phyloP scores from a whole-genome alignment of 202 grass and related monocot genomes.

The Bolboschoenoplectus hybrid region DNA sequence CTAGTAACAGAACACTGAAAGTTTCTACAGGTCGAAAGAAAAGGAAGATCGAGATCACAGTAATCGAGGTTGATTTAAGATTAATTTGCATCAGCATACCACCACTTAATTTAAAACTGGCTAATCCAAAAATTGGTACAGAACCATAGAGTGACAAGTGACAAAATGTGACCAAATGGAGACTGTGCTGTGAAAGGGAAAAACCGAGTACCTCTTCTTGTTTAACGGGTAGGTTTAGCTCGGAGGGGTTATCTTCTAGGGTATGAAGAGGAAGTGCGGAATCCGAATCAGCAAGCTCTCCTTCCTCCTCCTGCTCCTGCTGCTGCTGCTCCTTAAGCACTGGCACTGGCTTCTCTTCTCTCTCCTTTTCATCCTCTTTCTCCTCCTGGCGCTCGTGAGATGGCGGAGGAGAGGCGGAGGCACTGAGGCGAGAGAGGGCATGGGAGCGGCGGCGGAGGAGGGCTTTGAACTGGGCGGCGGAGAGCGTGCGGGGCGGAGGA shows the following conservation, averaged over 20 bases:
- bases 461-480: slow-evolving; percentile 55
- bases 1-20: background rate
- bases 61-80: background rate
- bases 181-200: background rate
- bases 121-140: background rate
- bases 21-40: background rate
- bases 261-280: background rate
- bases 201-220: slow-evolving; percentile 15
- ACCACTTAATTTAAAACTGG: background rate
- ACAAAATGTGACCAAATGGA: background rate
- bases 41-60: background rate
- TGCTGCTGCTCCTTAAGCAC: background rate
- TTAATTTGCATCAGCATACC: background rate
- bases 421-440: slow-evolving; percentile 54
- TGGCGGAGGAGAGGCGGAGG: background rate
- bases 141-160: background rate
- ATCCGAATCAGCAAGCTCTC: slow-evolving; percentile 48
- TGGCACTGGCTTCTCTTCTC: background rate
- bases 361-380: background rate
- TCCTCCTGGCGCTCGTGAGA: slow-evolving; percentile 10
- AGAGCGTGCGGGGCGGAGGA: slow-evolving; percentile 42
- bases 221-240: slow-evolving; percentile 21
- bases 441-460: slow-evolving; percentile 62
- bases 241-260: background rate
- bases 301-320: slow-evolving; percentile 42